A percentile compares a stretch with the other conserved stretches of the same genome.
phyloP scores from a whole-genome alignment of 306 rosid species.

The Cicer pinnatifidum region DNA sequence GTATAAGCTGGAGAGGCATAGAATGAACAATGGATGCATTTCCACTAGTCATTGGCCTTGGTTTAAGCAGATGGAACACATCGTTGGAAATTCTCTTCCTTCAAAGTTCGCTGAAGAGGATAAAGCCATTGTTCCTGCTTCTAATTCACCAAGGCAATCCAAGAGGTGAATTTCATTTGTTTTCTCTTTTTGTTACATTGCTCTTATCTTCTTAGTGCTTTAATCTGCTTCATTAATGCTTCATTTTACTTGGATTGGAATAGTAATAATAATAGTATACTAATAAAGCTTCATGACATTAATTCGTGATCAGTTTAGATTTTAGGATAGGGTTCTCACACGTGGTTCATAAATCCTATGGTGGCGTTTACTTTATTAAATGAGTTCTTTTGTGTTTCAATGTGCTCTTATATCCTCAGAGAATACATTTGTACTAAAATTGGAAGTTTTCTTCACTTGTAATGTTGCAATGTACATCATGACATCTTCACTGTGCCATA shows the following conservation, averaged over 20 bases:
- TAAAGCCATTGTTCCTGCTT: conserved; percentile 59
- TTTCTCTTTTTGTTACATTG: conserved; percentile 23
- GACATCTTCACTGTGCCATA: conserved; percentile 4
- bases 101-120: conserved; percentile 76
- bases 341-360: neutral
- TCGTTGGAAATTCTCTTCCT: conserved; percentile 81
- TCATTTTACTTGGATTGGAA: neutral
- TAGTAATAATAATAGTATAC: neutral
- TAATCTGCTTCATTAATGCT: conserved; percentile 19
- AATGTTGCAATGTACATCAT: conserved; percentile 21
- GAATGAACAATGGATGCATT: conserved; percentile 77
- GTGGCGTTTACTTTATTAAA: neutral
- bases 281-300: conserved; percentile 5
- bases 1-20: conserved; percentile 86
- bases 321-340: conserved; percentile 1
- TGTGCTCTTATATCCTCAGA: conserved; percentile 4
- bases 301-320: neutral
- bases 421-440: neutral
- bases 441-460: neutral
- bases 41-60: conserved; percentile 93
- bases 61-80: conserved; percentile 90
- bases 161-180: conserved; percentile 60
- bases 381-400: neutral
- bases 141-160: conserved; percentile 66
- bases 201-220: neutral